phyloP scores from a whole-genome alignment of 139 green algal species.

The Ettlia oleoabundans region DNA sequence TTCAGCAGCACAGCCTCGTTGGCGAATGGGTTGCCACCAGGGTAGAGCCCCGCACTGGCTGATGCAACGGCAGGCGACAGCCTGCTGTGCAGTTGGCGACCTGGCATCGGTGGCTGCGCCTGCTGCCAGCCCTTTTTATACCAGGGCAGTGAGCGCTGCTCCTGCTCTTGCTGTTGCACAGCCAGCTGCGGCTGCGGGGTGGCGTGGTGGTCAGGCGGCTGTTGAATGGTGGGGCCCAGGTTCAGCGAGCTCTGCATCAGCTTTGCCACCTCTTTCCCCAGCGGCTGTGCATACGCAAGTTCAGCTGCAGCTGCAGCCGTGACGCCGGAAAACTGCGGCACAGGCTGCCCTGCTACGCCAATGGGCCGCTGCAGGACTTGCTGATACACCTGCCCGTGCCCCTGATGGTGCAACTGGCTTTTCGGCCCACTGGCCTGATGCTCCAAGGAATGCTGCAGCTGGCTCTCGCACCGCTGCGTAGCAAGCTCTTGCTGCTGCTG shows the following conservation, averaged over 20 bases:
- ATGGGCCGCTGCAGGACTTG: too few species aligned
- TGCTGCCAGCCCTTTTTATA: slow-evolving; percentile 21
- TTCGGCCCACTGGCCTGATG: too few species aligned
- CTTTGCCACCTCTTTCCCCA: neutral
- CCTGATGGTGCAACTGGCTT: too few species aligned
- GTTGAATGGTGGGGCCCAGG: too few species aligned
- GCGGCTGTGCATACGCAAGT: neutral
- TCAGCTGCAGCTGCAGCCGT: neutral
- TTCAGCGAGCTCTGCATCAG: neutral
- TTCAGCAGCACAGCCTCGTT: neutral
- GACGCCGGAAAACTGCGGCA: too few species aligned
- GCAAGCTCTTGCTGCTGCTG: neutral
- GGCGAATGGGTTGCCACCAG: slow-evolving; percentile 4
- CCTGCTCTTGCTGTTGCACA: neutral
- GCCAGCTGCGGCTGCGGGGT: neutral
- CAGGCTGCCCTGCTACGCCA: too few species aligned
- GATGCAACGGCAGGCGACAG: neutral
- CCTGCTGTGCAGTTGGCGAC: neutral
- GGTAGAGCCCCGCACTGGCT: too few species aligned
- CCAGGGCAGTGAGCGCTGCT: slow-evolving; percentile 4
- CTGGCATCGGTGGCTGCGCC: neutral
- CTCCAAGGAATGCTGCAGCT: too few species aligned
- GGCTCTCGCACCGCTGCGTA: neutral
- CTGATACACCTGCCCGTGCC: too few species aligned
- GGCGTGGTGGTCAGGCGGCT: too few species aligned